Conservation (phyloP, 495 filamentous ascomycete genomes). For the Pseudevernia furfuracea region DNA sequence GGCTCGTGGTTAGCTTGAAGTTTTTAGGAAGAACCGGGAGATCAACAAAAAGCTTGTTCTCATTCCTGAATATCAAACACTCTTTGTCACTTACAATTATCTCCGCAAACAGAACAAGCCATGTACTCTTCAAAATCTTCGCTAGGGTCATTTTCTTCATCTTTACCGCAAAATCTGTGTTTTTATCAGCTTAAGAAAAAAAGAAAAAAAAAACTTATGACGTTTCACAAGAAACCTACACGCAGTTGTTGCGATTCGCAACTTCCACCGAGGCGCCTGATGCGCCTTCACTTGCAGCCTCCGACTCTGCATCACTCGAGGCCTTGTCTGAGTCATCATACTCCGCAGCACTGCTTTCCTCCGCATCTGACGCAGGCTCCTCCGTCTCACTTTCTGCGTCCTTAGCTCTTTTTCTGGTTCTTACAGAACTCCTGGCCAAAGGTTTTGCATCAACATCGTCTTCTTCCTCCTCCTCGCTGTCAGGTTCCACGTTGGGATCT, state of each 20-base stretch:
- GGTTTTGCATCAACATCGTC: conserved; percentile 29
- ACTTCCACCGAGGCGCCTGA: conserved; percentile 62
- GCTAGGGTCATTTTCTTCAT: conserved; percentile 78
- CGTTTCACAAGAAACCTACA: conserved; percentile 46
- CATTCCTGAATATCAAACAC: conserved; percentile 25
- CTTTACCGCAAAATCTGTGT: conserved; percentile 63
- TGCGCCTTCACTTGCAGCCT: conserved; percentile 51
- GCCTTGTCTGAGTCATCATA: conserved; percentile 44
- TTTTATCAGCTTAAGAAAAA: conserved; percentile 7
- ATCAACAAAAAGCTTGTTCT: conserved; percentile 29
- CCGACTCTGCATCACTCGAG: conserved; percentile 56
- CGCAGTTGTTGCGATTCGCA: conserved; percentile 53
- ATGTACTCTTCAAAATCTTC: conserved; percentile 85
- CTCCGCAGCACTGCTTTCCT: conserved; percentile 29
- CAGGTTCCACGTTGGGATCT: conserved; percentile 41
- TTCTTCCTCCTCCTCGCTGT: conserved; percentile 31
- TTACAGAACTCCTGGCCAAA: conserved; percentile 1
- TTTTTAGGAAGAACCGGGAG: conserved; percentile 33
- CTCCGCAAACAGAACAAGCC: conserved; percentile 70
- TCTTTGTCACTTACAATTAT: conserved; percentile 66
- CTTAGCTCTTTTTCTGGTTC: conserved; percentile 10
- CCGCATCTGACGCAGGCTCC: conserved; percentile 21
- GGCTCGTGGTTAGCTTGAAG: conserved; percentile 25
- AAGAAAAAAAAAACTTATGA: not conserved
- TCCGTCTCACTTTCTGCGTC: conserved; percentile 19